These are phyloP conservation scores for Aureobasidium sp. DNA, from an alignment of 2,329 filamentous ascomycete species.

Conservation along the genomic window DNA sequence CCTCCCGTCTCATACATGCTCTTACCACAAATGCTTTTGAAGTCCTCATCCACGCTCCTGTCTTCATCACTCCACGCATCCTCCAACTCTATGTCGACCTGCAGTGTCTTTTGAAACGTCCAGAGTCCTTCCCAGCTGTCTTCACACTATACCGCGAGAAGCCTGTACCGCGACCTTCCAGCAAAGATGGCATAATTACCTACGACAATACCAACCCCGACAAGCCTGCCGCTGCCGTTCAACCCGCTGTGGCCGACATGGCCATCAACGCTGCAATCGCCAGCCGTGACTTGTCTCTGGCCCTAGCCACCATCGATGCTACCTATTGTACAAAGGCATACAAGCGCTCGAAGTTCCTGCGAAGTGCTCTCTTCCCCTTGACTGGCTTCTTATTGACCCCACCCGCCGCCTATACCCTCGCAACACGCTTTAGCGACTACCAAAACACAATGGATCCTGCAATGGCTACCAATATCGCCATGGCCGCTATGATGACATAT, in stretches of 20 bases:
- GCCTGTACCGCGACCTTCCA: conserved; percentile 67
- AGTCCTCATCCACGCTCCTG: conserved; percentile 76
- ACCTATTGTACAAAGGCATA: conserved; percentile 75
- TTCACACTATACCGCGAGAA: conserved; percentile 89
- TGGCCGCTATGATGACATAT: conserved; percentile 86
- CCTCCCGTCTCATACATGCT: conserved; percentile 41
- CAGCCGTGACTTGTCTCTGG: conserved; percentile 79
- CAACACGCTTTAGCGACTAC: conserved; percentile 69
- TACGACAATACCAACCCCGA: conserved; percentile 70
- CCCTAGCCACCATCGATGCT: conserved; percentile 78
- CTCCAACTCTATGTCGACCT: conserved; percentile 80
- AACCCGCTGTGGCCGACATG: conserved; percentile 71
- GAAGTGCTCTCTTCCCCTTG: conserved; percentile 67
- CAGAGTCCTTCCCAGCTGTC: conserved; percentile 81
- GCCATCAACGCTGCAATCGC: conserved; percentile 86
- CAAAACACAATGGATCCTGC: conserved; percentile 82
- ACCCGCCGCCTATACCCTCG: conserved; percentile 74
- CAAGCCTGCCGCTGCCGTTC: conserved; percentile 72
- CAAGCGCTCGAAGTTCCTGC: conserved; percentile 71
- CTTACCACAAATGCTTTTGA: conserved; percentile 68
- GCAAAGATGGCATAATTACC: conserved; percentile 55
- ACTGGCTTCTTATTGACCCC: conserved; percentile 65
- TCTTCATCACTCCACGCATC: conserved; percentile 81
- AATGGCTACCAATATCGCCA: conserved; percentile 80
- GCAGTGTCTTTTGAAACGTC: conserved; percentile 76